Conservation (phyloP, 2,329 filamentous ascomycete genomes). For the Meredithiella fracta region DNA sequence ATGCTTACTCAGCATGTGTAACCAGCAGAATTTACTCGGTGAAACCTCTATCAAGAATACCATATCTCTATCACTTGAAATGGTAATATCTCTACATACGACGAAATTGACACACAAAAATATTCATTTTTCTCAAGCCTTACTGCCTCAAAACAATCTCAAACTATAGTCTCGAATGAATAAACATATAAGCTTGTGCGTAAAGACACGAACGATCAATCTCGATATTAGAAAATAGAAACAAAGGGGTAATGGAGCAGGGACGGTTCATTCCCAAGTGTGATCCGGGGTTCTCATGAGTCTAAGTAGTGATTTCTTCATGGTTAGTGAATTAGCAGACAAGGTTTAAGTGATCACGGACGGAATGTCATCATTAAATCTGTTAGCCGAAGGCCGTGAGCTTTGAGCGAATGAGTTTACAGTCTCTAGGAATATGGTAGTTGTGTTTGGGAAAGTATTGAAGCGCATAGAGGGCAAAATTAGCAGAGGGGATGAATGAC, state of each 20-base stretch:
- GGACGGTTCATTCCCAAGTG: no score
- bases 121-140: neutral
- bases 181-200: neutral
- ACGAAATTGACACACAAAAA: neutral
- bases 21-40: no score
- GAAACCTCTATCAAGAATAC: no score
- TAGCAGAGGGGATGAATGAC: neutral
- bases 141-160: neutral
- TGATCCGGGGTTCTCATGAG: neutral
- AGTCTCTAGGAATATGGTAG: neutral
- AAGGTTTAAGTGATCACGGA: neutral
- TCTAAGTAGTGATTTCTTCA: neutral
- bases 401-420: neutral
- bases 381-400: neutral
- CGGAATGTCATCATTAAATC: neutral
- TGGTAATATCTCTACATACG: no score
- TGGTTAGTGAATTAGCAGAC: neutral
- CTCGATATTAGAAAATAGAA: no score
- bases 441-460: neutral
- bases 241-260: no score
- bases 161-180: neutral
- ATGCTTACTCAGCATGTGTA: neutral
- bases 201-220: neutral
- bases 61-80: no score
- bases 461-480: neutral